Evolutionary conservation across 345 rosid species (phyloP).

Genomic region (Eucalyptus sp.): DNA sequence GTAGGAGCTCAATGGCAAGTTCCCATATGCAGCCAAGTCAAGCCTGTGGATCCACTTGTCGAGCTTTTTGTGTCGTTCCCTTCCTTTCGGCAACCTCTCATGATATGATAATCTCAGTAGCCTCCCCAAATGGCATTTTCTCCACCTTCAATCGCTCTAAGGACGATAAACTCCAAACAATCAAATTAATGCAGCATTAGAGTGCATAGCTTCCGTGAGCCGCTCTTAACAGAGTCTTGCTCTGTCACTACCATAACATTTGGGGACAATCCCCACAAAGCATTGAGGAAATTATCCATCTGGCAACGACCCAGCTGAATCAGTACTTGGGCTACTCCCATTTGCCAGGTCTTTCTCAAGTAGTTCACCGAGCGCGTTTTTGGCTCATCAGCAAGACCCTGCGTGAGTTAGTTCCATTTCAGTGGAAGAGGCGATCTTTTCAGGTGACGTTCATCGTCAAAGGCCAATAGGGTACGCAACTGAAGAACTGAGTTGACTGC

Average conservation of each 20-base stretch:
- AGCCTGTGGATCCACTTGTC: conserved; percentile 83
- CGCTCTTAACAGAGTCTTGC: conserved; percentile 61
- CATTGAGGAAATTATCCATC: conserved; percentile 44
- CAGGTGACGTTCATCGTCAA: conserved; percentile 32
- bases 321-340: conserved; percentile 49
- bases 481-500: conserved; percentile 77
- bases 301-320: conserved; percentile 60
- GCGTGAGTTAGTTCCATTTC: conserved; percentile 35
- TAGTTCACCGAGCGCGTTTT: conserved; percentile 33
- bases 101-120: conserved; percentile 72
- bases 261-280: conserved; percentile 54
- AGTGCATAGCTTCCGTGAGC: conserved; percentile 55
- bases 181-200: conserved; percentile 77
- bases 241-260: conserved; percentile 63
- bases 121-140: conserved; percentile 81
- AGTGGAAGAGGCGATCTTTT: conserved; percentile 17
- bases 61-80: conserved; percentile 80
- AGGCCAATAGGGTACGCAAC: conserved; percentile 54
- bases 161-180: conserved; percentile 67
- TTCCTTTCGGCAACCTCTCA: conserved; percentile 69
- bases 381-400: conserved; percentile 39
- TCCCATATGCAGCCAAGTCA: conserved; percentile 61
- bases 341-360: conserved; percentile 46
- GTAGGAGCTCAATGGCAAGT: conserved; percentile 51
- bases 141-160: conserved; percentile 63